Evolutionary conservation across 2,329 filamentous ascomycete genomes (phyloP).

Genomic region (Botrytis squamosa): DNA sequence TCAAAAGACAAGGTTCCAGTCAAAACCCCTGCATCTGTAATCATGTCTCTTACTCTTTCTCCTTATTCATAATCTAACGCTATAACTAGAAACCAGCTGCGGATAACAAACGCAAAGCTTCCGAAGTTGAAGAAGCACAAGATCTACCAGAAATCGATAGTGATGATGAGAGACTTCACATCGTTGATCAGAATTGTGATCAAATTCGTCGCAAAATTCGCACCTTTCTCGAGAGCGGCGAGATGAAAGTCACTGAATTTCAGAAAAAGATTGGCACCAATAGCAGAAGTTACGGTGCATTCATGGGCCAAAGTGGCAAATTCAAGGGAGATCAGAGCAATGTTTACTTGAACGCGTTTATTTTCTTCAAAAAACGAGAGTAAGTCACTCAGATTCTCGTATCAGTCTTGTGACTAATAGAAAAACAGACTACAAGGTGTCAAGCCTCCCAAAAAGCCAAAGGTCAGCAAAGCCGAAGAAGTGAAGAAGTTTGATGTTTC

Average conservation of each 20-base stretch:
- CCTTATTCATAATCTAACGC: background rate
- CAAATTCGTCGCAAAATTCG: slow-evolving; percentile 45
- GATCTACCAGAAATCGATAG: slow-evolving; percentile 23
- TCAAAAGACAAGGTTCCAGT: background rate
- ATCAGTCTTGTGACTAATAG: background rate
- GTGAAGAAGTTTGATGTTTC: slow-evolving; percentile 43
- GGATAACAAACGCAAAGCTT: slow-evolving; percentile 27
- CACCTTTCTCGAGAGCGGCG: slow-evolving; percentile 43
- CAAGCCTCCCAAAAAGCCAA: slow-evolving; percentile 38
- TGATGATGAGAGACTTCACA: slow-evolving; percentile 25
- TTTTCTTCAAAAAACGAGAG: slow-evolving; percentile 53
- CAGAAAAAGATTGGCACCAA: slow-evolving; percentile 42
- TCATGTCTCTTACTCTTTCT: background rate
- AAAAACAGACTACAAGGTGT: slow-evolving; percentile 43
- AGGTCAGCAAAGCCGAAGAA: slow-evolving; percentile 38
- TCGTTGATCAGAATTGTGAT: slow-evolving; percentile 35
- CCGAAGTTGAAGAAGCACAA: slow-evolving; percentile 19
- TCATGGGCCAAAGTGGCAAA: slow-evolving; percentile 50
- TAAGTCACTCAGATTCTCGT: background rate
- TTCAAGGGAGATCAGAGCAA: slow-evolving; percentile 41
- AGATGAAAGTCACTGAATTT: slow-evolving; percentile 48
- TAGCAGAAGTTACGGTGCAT: slow-evolving; percentile 43
- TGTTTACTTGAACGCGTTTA: slow-evolving; percentile 41
- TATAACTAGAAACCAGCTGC: slow-evolving; percentile 1
- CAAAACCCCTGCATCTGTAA: background rate